Conservation (phyloP, 768 basidiomycete genomes). For the Mycena haematopus region DNA sequence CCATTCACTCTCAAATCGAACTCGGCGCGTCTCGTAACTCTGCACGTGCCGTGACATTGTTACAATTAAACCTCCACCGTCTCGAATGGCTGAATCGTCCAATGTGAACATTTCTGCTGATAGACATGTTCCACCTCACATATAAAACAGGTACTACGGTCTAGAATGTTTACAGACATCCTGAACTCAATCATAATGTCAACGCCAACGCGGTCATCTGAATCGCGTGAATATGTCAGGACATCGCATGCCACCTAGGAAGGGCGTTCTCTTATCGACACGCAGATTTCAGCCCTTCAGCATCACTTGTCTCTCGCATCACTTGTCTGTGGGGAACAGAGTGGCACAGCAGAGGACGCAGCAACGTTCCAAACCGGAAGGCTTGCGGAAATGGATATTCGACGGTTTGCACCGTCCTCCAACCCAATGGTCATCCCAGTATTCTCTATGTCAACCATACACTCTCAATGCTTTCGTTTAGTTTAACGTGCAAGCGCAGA, state of each 20-base stretch:
- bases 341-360: not conserved
- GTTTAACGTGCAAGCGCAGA: slow-evolving; percentile 4
- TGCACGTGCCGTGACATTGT: slow-evolving; percentile 5
- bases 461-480: not conserved
- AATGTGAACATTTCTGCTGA: not conserved
- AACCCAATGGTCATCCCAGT: not conserved
- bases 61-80: not conserved
- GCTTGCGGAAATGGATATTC: slow-evolving; percentile 16
- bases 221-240: slow-evolving; percentile 15
- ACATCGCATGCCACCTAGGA: not conserved
- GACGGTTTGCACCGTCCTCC: slow-evolving; percentile 3
- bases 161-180: not conserved
- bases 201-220: not conserved
- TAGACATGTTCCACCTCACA: not conserved
- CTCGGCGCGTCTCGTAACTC: not conserved
- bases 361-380: not conserved
- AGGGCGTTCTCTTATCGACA: not conserved
- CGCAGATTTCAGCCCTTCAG: not conserved
- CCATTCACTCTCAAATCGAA: too few relatives aligned
- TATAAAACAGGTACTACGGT: not conserved
- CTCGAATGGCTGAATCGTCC: not conserved
- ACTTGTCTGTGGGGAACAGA: not conserved
- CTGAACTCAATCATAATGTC: slow-evolving; percentile 11
- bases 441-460: too few relatives aligned
- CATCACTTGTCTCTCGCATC: not conserved